Evolutionary conservation across 1,284 basidiomycete species (phyloP).

Genomic region (Austroboletus novae-zelandiae): DNA sequence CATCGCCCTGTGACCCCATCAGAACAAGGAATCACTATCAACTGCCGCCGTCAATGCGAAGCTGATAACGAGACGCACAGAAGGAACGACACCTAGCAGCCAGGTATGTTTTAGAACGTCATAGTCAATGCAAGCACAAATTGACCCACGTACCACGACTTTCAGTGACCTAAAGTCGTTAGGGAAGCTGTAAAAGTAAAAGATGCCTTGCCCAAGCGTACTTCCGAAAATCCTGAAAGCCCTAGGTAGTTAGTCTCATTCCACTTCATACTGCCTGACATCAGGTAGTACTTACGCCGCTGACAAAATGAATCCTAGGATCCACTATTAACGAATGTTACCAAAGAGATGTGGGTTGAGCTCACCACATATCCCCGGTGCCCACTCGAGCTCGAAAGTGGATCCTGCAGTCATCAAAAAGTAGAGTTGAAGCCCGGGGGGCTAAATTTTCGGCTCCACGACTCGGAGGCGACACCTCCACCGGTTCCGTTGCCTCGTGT

Average conservation of each 20-base stretch:
- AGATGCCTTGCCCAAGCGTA: constrained; percentile 8
- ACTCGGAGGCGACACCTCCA: not conserved
- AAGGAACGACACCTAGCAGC: constrained; percentile 4
- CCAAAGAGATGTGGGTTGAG: not conserved
- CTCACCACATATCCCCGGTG: constrained; percentile 6
- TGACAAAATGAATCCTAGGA: constrained; percentile 5
- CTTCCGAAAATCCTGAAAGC: constrained; percentile 8
- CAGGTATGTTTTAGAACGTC: not conserved
- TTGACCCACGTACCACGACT: constrained; percentile 1
- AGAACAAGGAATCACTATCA: not conserved
- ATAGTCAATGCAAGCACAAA: not conserved
- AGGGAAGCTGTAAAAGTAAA: constrained; percentile 14
- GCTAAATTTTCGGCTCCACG: not conserved
- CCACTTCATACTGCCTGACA: too few species aligned
- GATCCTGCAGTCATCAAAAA: not conserved
- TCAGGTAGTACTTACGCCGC: constrained; percentile 2
- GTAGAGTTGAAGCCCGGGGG: not conserved
- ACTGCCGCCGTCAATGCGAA: not conserved
- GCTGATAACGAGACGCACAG: constrained; percentile 5
- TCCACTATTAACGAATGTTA: not conserved
- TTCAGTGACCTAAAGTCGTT: constrained; percentile 15
- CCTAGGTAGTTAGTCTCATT: not conserved
- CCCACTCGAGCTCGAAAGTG: not conserved
- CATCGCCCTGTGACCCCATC: not conserved
- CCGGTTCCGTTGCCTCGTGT: not conserved